Evolutionary conservation across 768 basidiomycete species (phyloP).

Genomic region (Calvatia gigantea): DNA sequence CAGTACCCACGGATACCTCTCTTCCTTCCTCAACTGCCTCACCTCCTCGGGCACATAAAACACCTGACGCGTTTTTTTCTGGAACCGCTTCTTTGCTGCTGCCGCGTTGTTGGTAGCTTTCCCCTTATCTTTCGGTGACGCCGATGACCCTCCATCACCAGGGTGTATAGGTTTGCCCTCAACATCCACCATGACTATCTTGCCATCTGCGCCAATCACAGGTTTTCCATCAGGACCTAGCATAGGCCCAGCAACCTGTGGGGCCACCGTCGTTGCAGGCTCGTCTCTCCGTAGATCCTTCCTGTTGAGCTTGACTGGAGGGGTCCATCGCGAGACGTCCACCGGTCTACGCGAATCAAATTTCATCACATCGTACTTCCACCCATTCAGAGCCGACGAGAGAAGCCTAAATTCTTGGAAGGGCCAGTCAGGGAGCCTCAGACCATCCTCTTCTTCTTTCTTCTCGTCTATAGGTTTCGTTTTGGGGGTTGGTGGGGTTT

Average conservation of each 20-base stretch:
- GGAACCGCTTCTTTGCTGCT: conserved; percentile 61
- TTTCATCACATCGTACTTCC: conserved; percentile 93
- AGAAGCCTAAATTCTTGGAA: conserved; percentile 77
- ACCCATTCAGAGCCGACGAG: conserved; percentile 76
- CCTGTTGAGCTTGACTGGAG: conserved; percentile 83
- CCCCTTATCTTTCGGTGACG: conserved; percentile 40
- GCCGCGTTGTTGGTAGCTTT: conserved; percentile 35
- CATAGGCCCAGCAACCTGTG: conserved; percentile 67
- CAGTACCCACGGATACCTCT: conserved; percentile 90
- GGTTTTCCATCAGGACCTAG: conserved; percentile 81
- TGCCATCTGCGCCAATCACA: conserved; percentile 74
- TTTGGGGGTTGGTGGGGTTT: conserved; percentile 35
- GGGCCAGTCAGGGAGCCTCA: conserved; percentile 61
- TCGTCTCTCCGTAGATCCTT: conserved; percentile 69
- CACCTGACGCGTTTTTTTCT: conserved; percentile 82
- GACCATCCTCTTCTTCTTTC: conserved; percentile 44
- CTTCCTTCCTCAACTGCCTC: conserved; percentile 77
- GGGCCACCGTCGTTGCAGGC: conserved; percentile 27
- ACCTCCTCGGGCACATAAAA: conserved; percentile 77
- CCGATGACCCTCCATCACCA: conserved; percentile 20
- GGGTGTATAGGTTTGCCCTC: conserved; percentile 69
- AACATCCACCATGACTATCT: conserved; percentile 76
- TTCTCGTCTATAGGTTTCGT: conserved; percentile 26
- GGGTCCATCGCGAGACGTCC: conserved; percentile 65
- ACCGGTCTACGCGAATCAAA: conserved; percentile 74